phyloP scores from a whole-genome alignment of 164 flowering plant species.

The Echeveria elegans region DNA sequence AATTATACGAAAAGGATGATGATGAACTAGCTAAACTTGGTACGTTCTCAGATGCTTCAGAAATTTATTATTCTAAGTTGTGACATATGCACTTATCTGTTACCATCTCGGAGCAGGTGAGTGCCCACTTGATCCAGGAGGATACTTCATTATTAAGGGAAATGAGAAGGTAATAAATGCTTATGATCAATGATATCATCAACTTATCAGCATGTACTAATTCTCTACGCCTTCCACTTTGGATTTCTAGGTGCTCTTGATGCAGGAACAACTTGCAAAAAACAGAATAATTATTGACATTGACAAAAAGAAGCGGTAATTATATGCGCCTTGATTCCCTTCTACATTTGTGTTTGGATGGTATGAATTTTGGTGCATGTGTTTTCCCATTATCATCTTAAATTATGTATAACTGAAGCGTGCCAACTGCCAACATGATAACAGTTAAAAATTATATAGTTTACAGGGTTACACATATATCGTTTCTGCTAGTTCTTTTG shows the following conservation, averaged over 20 bases:
- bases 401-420: background rate
- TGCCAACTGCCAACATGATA: background rate
- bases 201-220: background rate
- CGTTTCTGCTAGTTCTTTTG: background rate
- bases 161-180: slow-evolving; percentile 59
- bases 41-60: slow-evolving; percentile 17
- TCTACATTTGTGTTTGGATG: background rate
- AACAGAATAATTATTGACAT: slow-evolving; percentile 84
- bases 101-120: slow-evolving; percentile 47
- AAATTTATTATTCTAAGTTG: slow-evolving; percentile 2
- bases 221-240: slow-evolving; percentile 2
- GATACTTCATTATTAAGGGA: slow-evolving; percentile 90
- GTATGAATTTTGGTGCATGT: background rate
- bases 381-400: background rate
- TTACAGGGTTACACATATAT: background rate
- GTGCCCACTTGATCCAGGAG: slow-evolving; percentile 99
- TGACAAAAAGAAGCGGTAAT: slow-evolving; percentile 75
- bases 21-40: slow-evolving; percentile 84
- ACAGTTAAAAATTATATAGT: background rate
- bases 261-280: slow-evolving; percentile 94
- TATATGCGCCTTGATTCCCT: background rate
- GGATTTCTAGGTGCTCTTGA: slow-evolving; percentile 63
- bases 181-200: background rate
- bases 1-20: slow-evolving; percentile 68
- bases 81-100: background rate